phyloP scores from a whole-genome alignment of 768 basidiomycete genomes.

The Russula griseocarnosa region DNA sequence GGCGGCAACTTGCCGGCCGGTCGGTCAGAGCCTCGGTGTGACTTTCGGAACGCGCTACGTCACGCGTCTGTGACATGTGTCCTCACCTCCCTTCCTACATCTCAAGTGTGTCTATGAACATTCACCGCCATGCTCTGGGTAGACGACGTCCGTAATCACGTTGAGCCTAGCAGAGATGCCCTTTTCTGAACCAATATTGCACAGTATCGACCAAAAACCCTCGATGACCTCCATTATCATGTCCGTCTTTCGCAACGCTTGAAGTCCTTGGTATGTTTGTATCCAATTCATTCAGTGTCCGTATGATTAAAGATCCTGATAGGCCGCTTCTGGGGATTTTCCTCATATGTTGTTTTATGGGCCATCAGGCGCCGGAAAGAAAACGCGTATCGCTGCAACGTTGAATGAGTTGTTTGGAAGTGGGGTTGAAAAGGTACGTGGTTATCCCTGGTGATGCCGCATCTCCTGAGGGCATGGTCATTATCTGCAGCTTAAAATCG shows the following conservation, averaged over 20 bases:
- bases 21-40: constrained; percentile 23
- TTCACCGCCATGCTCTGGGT: constrained; percentile 43
- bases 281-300: not conserved
- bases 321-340: constrained; percentile 91
- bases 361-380: constrained; percentile 95
- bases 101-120: too few relatives aligned
- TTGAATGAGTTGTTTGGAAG: constrained; percentile 84
- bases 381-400: constrained; percentile 91
- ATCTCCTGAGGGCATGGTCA: constrained; percentile 1
- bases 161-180: not conserved
- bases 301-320: not conserved
- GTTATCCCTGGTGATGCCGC: not conserved
- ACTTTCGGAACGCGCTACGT: constrained; percentile 28
- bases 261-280: constrained; percentile 63
- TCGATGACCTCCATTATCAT: constrained; percentile 90
- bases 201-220: constrained; percentile 79
- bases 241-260: constrained; percentile 71
- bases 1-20: constrained; percentile 19
- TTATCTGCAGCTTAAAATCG: constrained; percentile 81
- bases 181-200: not conserved
- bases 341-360: constrained; percentile 98
- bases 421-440: constrained; percentile 83
- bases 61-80: constrained; percentile 25
- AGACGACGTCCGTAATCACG: constrained; percentile 41
- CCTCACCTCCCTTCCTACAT: not conserved